phyloP scores from a whole-genome alignment of 345 rosid species.

The Gossypium herbaceum region DNA sequence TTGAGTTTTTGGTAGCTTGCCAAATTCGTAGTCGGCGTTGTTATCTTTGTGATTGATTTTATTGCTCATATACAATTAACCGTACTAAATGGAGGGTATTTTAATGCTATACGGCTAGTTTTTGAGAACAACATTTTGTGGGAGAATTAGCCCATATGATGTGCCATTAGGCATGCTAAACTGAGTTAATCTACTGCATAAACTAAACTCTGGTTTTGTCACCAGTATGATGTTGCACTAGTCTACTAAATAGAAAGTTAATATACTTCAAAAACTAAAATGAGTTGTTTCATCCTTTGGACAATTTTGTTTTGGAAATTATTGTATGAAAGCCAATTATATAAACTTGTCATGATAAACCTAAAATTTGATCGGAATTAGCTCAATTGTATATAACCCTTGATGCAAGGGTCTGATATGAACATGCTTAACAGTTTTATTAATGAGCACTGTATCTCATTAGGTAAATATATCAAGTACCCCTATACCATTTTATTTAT shows the following conservation, averaged over 20 bases:
- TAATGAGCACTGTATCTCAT: not conserved
- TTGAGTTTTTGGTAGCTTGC: not conserved
- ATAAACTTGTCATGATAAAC: not conserved
- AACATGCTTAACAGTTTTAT: not conserved
- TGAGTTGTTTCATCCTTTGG: not conserved
- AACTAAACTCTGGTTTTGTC: not conserved
- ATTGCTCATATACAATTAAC: not conserved
- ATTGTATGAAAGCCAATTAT: not conserved
- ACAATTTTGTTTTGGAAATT: no score
- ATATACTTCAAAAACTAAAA: not conserved
- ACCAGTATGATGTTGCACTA: not conserved
- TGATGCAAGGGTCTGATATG: not conserved
- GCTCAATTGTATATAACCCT: not conserved
- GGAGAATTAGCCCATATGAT: not conserved
- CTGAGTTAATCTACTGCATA: not conserved
- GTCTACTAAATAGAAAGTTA: not conserved
- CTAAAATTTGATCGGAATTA: not conserved
- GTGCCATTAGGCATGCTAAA: not conserved
- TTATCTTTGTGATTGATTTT: not conserved
- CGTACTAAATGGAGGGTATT: not conserved
- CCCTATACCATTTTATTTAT: not conserved
- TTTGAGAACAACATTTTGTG: not conserved
- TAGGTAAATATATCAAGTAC: no score
- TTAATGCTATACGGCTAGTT: not conserved
- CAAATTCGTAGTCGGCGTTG: not conserved